phyloP scores from a whole-genome alignment of 345 rosid genomes.

The Eucalyptus erythrocorys region DNA sequence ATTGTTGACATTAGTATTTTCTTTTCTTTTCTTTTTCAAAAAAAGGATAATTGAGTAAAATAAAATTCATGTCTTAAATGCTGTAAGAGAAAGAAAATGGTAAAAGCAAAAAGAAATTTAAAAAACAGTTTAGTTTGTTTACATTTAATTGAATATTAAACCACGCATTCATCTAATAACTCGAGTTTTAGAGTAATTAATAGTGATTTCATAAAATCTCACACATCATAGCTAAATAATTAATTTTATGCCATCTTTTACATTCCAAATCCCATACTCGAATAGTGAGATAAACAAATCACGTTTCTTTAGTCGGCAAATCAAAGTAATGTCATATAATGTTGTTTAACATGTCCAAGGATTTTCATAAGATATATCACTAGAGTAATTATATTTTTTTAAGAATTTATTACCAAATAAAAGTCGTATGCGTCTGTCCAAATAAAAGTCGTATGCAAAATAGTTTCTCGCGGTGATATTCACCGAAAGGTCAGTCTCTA shows the following conservation, averaged over 20 bases:
- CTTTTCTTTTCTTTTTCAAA: background rate
- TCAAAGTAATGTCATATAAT: background rate
- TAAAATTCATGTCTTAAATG: background rate
- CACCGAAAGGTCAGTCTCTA: background rate
- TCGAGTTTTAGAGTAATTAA: accelerated
- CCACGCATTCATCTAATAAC: background rate
- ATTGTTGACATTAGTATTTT: background rate
- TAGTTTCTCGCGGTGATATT: background rate
- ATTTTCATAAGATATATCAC: background rate
- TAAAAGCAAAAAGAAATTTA: background rate
- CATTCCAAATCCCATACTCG: background rate
- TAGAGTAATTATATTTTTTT: background rate
- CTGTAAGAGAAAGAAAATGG: background rate
- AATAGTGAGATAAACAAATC: background rate
- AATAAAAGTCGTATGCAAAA: background rate
- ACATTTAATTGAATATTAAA: background rate
- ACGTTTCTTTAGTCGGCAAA: background rate
- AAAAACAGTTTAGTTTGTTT: background rate
- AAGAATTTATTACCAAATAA: background rate
- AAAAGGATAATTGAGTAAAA: background rate
- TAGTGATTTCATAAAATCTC: background rate
- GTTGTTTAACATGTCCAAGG: background rate
- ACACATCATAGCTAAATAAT: background rate
- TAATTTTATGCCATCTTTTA: background rate
- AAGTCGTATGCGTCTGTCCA: no score